These are phyloP conservation scores for Phialophora tarda DNA, from an alignment of 2,329 filamentous ascomycete species.

Conservation along the genomic window DNA sequence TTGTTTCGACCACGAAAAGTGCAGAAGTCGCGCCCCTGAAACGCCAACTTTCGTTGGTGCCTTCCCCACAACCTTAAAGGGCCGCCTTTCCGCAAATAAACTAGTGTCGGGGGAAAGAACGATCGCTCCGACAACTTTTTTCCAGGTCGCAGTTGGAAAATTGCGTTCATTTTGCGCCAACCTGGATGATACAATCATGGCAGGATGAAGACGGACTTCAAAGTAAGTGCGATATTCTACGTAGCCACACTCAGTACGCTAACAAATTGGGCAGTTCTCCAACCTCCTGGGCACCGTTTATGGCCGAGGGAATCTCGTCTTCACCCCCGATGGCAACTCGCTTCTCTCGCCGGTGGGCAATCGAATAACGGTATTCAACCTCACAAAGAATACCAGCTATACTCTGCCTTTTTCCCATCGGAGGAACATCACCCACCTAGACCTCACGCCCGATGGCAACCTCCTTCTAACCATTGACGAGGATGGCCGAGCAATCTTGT, in stretches of 20 bases:
- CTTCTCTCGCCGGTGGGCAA: conserved; percentile 97
- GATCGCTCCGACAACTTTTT: conserved; percentile 38
- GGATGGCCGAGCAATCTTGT: conserved; percentile 90
- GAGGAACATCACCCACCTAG: conserved; percentile 87
- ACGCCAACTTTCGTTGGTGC: conserved; percentile 33
- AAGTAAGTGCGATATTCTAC: conserved; percentile 62
- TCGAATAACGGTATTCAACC: conserved; percentile 91
- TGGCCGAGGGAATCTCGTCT: conserved; percentile 95
- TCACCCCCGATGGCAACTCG: conserved; percentile 93
- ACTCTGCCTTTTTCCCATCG: conserved; percentile 79
- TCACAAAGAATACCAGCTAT: conserved; percentile 71
- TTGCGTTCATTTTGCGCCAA: conserved; percentile 23
- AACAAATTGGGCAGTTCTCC: conserved; percentile 73
- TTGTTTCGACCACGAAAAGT: conserved; percentile 20
- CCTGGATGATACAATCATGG: conserved; percentile 23
- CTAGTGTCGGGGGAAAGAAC: conserved; percentile 38
- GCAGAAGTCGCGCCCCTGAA: conserved; percentile 44
- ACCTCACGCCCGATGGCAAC: conserved; percentile 87
- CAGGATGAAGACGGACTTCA: conserved; percentile 98
- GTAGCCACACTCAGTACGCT: conserved; percentile 7
- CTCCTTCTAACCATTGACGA: conserved; percentile 92
- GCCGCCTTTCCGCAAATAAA: conserved; percentile 38
- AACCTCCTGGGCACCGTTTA: conserved; percentile 98
- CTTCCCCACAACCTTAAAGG: conserved; percentile 13
- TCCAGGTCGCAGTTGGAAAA: conserved; percentile 25